Conservation (phyloP, 352 stramenopile genomes). For the Phytophthora nicotianae region DNA sequence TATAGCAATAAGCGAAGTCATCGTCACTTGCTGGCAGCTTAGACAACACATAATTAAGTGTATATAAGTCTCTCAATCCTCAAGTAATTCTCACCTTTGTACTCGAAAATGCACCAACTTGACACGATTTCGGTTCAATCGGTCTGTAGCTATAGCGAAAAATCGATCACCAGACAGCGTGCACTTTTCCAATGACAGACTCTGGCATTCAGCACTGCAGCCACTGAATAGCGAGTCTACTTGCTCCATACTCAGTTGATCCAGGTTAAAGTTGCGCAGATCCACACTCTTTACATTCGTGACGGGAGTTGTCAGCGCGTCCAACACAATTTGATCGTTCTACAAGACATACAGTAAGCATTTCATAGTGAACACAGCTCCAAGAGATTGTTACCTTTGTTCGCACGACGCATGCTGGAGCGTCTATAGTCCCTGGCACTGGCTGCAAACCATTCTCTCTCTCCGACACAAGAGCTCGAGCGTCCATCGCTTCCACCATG, state of each 20-base stretch:
- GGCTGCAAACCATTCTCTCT: not conserved
- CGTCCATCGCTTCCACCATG: slow-evolving; percentile 12
- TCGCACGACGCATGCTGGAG: slow-evolving; percentile 30
- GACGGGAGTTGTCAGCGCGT: slow-evolving; percentile 21
- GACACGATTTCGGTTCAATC: slow-evolving; percentile 27
- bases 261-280: slow-evolving; percentile 31
- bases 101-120: slow-evolving; percentile 35
- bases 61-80: not conserved
- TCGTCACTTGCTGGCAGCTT: slow-evolving; percentile 55
- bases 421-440: not conserved
- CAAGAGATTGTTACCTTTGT: slow-evolving; percentile 11
- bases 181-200: slow-evolving; percentile 48
- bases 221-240: slow-evolving; percentile 40
- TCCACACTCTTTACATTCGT: slow-evolving; percentile 35
- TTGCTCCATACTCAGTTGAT: slow-evolving; percentile 29
- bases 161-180: slow-evolving; percentile 45
- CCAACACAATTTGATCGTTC: slow-evolving; percentile 28
- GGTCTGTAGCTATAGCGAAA: slow-evolving; percentile 33
- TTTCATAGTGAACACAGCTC: not conserved
- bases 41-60: not conserved
- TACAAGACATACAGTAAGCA: not conserved
- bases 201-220: slow-evolving; percentile 26
- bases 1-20: slow-evolving; percentile 64
- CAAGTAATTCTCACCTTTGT: slow-evolving; percentile 23
- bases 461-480: not conserved